A percentile compares a stretch with the other conserved stretches of the same genome.
Evolutionary conservation across 78 protist species (phyloP).

Genomic region (Diacronema lutheri): DNA sequence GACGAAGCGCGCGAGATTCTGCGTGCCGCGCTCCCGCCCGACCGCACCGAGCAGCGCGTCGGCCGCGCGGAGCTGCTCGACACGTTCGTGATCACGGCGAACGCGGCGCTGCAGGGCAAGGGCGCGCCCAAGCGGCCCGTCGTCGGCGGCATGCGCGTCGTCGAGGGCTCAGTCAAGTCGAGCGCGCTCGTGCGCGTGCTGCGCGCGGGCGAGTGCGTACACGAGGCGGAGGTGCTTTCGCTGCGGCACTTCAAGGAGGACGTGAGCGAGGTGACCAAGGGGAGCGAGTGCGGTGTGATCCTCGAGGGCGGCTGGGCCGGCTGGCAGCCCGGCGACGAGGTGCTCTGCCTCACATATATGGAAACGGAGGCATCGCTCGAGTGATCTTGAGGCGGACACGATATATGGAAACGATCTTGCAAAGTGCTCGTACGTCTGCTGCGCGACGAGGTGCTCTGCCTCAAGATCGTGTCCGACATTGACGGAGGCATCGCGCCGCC

Average conservation of each 20-base stretch:
- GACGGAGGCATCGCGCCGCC: no score
- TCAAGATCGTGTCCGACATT: no score
- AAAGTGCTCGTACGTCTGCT: no score
- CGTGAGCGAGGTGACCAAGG: neutral
- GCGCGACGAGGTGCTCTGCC: no score
- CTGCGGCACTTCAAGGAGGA: constrained; percentile 8
- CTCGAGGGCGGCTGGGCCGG: neutral
- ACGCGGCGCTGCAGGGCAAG: no score
- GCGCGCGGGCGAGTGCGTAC: neutral
- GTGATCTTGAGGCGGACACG: no score
- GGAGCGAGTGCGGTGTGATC: neutral
- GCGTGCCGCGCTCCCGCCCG: neutral
- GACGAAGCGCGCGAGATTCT: neutral
- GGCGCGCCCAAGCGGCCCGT: neutral
- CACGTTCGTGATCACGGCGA: neutral
- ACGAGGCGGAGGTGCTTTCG: neutral
- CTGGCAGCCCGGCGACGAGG: no score
- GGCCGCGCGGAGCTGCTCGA: neutral
- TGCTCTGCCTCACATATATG: no score
- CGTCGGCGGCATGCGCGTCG: neutral
- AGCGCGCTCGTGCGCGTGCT: neutral
- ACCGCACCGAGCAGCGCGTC: neutral
- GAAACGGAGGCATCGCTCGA: no score
- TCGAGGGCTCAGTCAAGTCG: neutral
- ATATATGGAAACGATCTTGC: no score